phyloP scores from a whole-genome alignment of 192 early-diverging fungal species.

The Spinellus fusiger region DNA sequence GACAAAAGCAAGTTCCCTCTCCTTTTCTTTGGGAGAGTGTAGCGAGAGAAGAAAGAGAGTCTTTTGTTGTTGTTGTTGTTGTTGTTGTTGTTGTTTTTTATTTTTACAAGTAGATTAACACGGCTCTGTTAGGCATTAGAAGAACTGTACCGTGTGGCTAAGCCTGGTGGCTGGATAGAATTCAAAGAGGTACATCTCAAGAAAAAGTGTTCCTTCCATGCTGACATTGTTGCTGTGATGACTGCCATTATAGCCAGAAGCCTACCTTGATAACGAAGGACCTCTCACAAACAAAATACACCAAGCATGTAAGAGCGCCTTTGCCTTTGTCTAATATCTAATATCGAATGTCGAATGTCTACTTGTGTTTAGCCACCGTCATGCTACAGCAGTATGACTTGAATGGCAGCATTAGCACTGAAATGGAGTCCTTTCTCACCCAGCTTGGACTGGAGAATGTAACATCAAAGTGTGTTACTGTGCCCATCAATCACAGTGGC shows the following conservation, averaged over 20 bases:
- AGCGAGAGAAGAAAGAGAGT: too few species aligned
- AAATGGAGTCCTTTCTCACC: not conserved
- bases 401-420: not conserved
- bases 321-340: too few species aligned
- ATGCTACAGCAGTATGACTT: not conserved
- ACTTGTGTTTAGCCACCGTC: too few species aligned
- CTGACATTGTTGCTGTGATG: too few species aligned
- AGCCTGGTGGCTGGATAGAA: slow-evolving; percentile 29
- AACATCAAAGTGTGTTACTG: not conserved
- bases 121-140: slow-evolving; percentile 3
- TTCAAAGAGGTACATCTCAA: slow-evolving; percentile 11
- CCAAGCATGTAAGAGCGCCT: too few species aligned
- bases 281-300: too few species aligned
- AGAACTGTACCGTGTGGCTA: slow-evolving; percentile 15
- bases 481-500: slow-evolving; percentile 5
- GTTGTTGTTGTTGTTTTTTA: not conserved
- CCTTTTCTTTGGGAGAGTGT: too few species aligned
- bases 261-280: too few species aligned
- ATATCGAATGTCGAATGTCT: too few species aligned
- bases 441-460: not conserved
- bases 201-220: too few species aligned
- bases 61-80: not conserved
- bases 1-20: slow-evolving; percentile 1
- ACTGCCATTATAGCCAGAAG: too few species aligned
- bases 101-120: not conserved